Evolutionary conservation across 2,329 filamentous ascomycete species (phyloP), one percentile per base, ranked within the genome.

Genomic region (Verticillium dahliae): DNA sequence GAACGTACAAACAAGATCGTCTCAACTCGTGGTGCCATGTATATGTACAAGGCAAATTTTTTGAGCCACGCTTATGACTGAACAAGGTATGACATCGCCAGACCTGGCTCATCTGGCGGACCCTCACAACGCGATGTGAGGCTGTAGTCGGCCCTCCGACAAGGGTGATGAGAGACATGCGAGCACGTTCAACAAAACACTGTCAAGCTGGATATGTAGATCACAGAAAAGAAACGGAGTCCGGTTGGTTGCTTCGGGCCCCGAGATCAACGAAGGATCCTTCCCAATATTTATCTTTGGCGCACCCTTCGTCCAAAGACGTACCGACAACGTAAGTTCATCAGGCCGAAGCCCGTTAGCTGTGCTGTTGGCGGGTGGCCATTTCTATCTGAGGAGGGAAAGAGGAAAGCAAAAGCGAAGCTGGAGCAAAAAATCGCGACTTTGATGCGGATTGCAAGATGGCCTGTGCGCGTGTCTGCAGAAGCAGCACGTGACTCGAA

Each of bases 221-320:
- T 66, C 62, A 59, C 64, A 65, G 58, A 62, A 66, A 66, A 65
- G 64, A 66, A 66, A 66, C 64, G 64, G 63, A 38, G 61, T 63
- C 63, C 59, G 61, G 64, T 65, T 54, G 64, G 58, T 41, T 55
- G 35, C 58, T 58, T 59, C 60, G 60, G 64, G 63, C 61, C 55
- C 62, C 64, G 64, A 66, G 64, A 66, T 66, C 63, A 66, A 66
- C 64, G 64, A 66, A 66, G 64, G 64, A 66, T 66, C 64, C 63
- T 57, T 62, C 62, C 64, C 61, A 59, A 61, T 61, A 60, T 61
- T 65, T 65, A 56, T 66, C 64, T 66, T 59, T 60, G 62, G 50
- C 63, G 63, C 56, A 54, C 60, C 38, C 64, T 15, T n/a, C 65
- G 56, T 62, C 64, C 64, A 63, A 66, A 56, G 63, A 62, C 57